phyloP scores from a whole-genome alignment of 495 filamentous ascomycete genomes.

The Peziza echinospora region DNA sequence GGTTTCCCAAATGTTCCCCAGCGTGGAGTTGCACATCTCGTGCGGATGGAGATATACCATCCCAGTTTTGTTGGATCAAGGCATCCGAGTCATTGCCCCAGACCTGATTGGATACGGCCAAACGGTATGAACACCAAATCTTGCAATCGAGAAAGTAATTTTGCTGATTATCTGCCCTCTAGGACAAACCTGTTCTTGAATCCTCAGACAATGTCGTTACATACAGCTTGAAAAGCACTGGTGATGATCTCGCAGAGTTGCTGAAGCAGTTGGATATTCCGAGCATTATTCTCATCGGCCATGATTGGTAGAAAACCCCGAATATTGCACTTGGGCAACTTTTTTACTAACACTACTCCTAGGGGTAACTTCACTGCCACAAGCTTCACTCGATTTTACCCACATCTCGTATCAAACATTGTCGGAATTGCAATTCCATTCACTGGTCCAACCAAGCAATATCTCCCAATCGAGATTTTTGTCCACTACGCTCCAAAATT shows the following conservation, averaged over 20 bases:
- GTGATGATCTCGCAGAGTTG: slow-evolving; percentile 47
- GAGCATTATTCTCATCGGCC: slow-evolving; percentile 52
- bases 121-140: slow-evolving; percentile 32
- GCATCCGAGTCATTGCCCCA: slow-evolving; percentile 50
- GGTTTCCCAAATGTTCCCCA: slow-evolving; percentile 8
- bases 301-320: slow-evolving; percentile 47
- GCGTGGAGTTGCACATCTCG: slow-evolving; percentile 7
- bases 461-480: too few species aligned
- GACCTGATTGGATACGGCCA: slow-evolving; percentile 67
- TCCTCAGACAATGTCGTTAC: slow-evolving; percentile 28
- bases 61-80: slow-evolving; percentile 44
- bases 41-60: slow-evolving; percentile 65
- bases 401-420: slow-evolving; percentile 44
- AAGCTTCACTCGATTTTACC: slow-evolving; percentile 48
- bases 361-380: slow-evolving; percentile 38
- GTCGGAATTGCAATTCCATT: slow-evolving; percentile 68
- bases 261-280: slow-evolving; percentile 34
- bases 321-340: not conserved
- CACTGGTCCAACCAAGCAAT: slow-evolving; percentile 27
- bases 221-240: slow-evolving; percentile 47
- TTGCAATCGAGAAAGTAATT: slow-evolving; percentile 2
- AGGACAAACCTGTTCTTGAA: slow-evolving; percentile 39
- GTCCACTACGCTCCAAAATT: too few species aligned
- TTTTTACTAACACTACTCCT: not conserved
- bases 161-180: too few species aligned